phyloP scores from a whole-genome alignment of 2,329 filamentous ascomycete genomes.

The Blastomyces gilchristii region DNA sequence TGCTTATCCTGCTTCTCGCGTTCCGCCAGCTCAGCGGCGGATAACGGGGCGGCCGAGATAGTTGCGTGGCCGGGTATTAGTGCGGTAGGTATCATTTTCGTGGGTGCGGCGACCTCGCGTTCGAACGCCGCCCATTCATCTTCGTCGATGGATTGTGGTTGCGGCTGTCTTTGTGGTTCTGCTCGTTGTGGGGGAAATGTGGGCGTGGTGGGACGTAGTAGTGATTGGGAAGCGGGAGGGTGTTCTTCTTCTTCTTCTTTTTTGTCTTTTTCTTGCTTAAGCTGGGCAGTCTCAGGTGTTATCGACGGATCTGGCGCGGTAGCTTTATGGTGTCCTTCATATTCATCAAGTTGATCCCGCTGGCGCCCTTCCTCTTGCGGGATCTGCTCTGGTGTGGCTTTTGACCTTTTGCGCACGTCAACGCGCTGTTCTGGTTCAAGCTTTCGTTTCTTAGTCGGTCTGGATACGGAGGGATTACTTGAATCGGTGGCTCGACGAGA shows the following conservation, averaged over 20 bases:
- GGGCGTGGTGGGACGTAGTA: neutral
- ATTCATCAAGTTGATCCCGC: constrained; percentile 14
- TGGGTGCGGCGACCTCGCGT: constrained; percentile 57
- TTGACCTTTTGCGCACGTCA: constrained; percentile 36
- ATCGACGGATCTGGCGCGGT: neutral
- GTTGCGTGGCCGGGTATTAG: constrained; percentile 40
- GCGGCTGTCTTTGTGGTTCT: neutral
- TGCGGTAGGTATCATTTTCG: constrained; percentile 25
- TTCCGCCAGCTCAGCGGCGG: constrained; percentile 51
- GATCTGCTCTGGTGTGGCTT: constrained; percentile 25
- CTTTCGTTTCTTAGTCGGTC: constrained; percentile 46
- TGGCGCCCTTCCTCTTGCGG: constrained; percentile 20
- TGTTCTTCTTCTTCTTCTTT: constrained; percentile 13
- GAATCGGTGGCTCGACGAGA: constrained; percentile 63
- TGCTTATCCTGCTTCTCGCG: constrained; percentile 41
- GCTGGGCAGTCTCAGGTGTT: constrained; percentile 12
- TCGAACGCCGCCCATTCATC: constrained; percentile 82
- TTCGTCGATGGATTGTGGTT: constrained; percentile 48
- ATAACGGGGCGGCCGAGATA: constrained; percentile 59
- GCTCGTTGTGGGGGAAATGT: neutral
- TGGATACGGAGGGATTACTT: constrained; percentile 31
- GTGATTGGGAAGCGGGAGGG: neutral
- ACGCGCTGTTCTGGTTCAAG: constrained; percentile 33
- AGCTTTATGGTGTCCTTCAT: neutral
- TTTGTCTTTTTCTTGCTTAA: neutral